Base-by-base conservation (phyloP, 371 early-diverging fungal genomes). In the Lichtheimia corymbifera region DNA sequence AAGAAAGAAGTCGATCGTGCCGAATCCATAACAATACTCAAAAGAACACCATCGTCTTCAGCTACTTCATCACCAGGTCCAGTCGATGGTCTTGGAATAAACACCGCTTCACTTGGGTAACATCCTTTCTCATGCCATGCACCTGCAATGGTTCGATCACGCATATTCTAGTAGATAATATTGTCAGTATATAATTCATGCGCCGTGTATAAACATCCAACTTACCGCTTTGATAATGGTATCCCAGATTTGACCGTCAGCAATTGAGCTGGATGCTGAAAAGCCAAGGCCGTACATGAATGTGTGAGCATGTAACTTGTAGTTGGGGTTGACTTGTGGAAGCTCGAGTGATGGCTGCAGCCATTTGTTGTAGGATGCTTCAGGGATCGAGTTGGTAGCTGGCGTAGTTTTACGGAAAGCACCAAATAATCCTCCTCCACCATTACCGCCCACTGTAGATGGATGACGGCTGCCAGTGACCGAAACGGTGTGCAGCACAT, bases 91-190 rank as follows among this genome's bases (percentile, higher is more conserved):
- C 73, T 75, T 42, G 90, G 89, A 22, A 92, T 78, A 73, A 91
- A 91, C 13, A 86, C 68, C 0, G 91, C 83, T 72, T 91, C 89
- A 30, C 91, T 85, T 42, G 93, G 92, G 54, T 82, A 92, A 64
- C 93, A 93, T 47, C 76, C 63, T 27, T 73, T 73, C 63, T 84
- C 74, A 49, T 82, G 73, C 87, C 87, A 87, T 4, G 60, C 61
- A 20, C 70, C 73, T 11, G 63, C 63, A 20, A 77, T 61, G 4
- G 69, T n/a, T 28, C 72, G 70, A 24, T 42, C 68, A 30, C 66
- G 58, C 13, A 72, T 55, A 55, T 79, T 65, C 79, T 79, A 59
- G 6, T 2, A 35, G 22, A 22, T 22, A 35, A 11, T 11, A 2
- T 35, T 6, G 9, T 35, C 35, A 35, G 2, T 6, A 35, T 2